Evolutionary conservation across 345 rosid species (phyloP).

Genomic region (Lepidium aucheri): DNA sequence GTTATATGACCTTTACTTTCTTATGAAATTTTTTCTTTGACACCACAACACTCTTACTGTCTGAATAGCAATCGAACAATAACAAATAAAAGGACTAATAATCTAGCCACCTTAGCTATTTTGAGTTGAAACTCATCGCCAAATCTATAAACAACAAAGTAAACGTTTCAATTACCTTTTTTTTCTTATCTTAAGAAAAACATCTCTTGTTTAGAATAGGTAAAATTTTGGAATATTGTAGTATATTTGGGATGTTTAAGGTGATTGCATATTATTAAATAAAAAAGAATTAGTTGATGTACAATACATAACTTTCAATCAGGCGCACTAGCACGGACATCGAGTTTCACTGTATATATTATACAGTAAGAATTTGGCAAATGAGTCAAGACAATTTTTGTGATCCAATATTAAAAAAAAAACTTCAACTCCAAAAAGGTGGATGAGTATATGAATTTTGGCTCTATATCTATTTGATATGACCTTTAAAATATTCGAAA

Average conservation of each 20-base stretch:
- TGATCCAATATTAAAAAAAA: no score
- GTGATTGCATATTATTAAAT: no score
- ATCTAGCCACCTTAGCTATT: no score
- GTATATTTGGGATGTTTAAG: no score
- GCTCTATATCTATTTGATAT: neutral
- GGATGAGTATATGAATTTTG: neutral
- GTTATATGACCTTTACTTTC: neutral
- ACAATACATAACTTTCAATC: no score
- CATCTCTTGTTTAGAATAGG: neutral
- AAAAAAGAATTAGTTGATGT: neutral
- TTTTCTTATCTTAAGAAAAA: neutral
- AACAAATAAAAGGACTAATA: no score
- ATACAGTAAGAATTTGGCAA: no score
- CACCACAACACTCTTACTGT: neutral
- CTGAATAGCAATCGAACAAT: no score
- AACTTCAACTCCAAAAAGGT: neutral
- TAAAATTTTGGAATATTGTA: neutral
- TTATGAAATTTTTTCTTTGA: neutral
- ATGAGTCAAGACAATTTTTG: no score
- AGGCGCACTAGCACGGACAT: no score
- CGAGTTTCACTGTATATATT: no score
- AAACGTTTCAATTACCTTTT: neutral
- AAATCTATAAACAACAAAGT: neutral
- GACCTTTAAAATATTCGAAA: constrained; percentile 13
- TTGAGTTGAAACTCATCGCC: no score